phyloP scores from a whole-genome alignment of 1,284 basidiomycete species.

The Papiliotrema laurentii region DNA sequence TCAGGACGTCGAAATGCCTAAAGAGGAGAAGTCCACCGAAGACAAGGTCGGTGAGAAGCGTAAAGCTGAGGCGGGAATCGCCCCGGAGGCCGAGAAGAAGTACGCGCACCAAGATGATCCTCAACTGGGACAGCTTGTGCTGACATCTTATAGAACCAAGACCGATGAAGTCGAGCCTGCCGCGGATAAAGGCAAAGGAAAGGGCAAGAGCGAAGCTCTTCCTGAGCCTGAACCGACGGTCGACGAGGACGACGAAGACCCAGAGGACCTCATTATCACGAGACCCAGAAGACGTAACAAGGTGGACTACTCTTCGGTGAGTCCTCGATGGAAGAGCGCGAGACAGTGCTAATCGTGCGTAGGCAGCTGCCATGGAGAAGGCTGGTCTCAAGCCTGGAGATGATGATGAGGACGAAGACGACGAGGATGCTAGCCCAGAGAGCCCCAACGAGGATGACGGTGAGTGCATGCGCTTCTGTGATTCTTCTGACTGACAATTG shows the following conservation, averaged over 20 bases:
- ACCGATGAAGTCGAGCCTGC: conserved; percentile 15
- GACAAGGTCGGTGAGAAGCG: conserved; percentile 19
- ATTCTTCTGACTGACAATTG: conserved; percentile 1
- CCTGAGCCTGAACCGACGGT: conserved; percentile 13
- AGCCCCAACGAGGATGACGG: conserved; percentile 24
- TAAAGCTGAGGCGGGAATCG: conserved; percentile 7
- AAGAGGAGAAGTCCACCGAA: not conserved
- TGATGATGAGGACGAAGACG: conserved; percentile 33
- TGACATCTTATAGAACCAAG: conserved; percentile 20
- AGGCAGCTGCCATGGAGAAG: conserved; percentile 32
- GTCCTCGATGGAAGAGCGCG: conserved; percentile 5
- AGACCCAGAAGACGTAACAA: conserved; percentile 24
- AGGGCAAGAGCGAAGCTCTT: conserved; percentile 20
- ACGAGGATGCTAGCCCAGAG: conserved; percentile 22
- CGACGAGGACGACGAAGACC: conserved; percentile 24
- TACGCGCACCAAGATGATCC: conserved; percentile 9
- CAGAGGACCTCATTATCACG: conserved; percentile 27
- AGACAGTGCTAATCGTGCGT: not conserved
- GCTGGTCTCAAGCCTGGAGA: conserved; percentile 36
- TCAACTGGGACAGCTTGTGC: not conserved
- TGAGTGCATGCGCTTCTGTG: not conserved
- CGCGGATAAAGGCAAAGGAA: conserved; percentile 30
- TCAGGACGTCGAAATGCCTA: not conserved
- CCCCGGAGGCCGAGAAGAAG: conserved; percentile 26
- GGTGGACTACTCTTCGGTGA: conserved; percentile 36